A percentile compares a stretch with the other conserved stretches of the same genome.
Conservation (phyloP, 768 basidiomycete species). For the Suillus weaverae region DNA sequence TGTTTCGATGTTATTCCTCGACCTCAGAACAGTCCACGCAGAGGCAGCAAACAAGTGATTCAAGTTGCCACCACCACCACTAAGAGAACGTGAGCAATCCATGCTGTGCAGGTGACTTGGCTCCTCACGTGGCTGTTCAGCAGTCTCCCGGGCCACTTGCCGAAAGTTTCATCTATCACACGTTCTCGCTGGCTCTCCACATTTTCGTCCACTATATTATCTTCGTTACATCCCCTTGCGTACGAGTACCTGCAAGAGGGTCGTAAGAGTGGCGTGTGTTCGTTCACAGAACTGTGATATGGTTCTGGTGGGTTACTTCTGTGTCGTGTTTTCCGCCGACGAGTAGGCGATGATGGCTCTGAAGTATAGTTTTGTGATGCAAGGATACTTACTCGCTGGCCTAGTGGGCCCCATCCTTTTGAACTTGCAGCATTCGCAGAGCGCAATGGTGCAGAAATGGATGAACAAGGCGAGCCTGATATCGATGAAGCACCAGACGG, state of each 20-base stretch:
- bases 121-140: slow-evolving; percentile 67
- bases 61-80: slow-evolving; percentile 87
- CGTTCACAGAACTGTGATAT: slow-evolving; percentile 25
- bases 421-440: slow-evolving; percentile 49
- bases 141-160: slow-evolving; percentile 65
- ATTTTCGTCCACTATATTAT: slow-evolving; percentile 26
- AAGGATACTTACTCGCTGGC: slow-evolving; percentile 48
- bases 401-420: slow-evolving; percentile 62
- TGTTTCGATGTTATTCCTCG: slow-evolving; percentile 35
- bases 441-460: slow-evolving; percentile 78
- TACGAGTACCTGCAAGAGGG: slow-evolving; percentile 23
- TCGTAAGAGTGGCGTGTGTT: slow-evolving; percentile 42
- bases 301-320: slow-evolving; percentile 1
- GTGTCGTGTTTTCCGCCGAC: slow-evolving; percentile 15
- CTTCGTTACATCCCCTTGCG: slow-evolving; percentile 21
- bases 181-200: slow-evolving; percentile 42
- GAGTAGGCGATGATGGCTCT: slow-evolving; percentile 12
- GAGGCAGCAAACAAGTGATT: slow-evolving; percentile 63
- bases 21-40: slow-evolving; percentile 54
- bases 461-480: slow-evolving; percentile 72
- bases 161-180: slow-evolving; percentile 54
- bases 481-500: slow-evolving; percentile 38
- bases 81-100: slow-evolving; percentile 28
- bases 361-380: slow-evolving; percentile 15
- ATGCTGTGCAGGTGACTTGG: background rate